phyloP scores from a whole-genome alignment of 192 early-diverging fungal genomes.

The Backusella morwellensis region DNA sequence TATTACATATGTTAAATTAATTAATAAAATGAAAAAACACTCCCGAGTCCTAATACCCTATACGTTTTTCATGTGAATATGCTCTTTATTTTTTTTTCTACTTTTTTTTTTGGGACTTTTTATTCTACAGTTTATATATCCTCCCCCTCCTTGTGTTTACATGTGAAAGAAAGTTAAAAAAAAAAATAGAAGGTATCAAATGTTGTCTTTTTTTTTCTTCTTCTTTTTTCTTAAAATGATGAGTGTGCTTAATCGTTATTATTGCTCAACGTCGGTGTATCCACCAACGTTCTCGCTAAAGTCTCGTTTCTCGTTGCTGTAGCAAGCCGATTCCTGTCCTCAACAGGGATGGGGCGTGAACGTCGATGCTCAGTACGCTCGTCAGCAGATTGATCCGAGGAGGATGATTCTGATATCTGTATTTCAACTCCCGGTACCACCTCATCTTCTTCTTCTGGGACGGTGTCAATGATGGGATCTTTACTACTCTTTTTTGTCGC shows the following conservation, averaged over 20 bases:
- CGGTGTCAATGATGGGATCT: background rate
- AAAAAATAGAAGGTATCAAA: no score
- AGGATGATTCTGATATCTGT: background rate
- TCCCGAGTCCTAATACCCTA: background rate
- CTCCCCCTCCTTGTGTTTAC: background rate
- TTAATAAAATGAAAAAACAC: background rate
- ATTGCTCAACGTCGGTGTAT: background rate
- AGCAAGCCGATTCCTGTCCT: background rate
- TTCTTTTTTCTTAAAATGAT: background rate
- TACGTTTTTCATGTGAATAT: background rate
- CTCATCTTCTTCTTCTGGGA: background rate
- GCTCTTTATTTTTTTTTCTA: background rate
- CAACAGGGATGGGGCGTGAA: background rate
- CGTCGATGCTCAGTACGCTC: background rate
- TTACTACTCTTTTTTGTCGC: background rate
- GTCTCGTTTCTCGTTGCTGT: background rate
- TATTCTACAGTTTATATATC: background rate
- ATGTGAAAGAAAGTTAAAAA: no score
- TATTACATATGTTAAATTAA: background rate
- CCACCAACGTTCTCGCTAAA: background rate
- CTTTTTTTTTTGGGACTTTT: background rate
- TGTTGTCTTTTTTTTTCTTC: background rate
- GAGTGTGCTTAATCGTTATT: background rate
- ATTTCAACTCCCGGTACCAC: slow-evolving; percentile 1
- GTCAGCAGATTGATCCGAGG: background rate